A percentile compares a stretch with the other conserved stretches of the same genome.
Conservation (phyloP, 331 rosid genomes). For the Acacia pycnantha region DNA sequence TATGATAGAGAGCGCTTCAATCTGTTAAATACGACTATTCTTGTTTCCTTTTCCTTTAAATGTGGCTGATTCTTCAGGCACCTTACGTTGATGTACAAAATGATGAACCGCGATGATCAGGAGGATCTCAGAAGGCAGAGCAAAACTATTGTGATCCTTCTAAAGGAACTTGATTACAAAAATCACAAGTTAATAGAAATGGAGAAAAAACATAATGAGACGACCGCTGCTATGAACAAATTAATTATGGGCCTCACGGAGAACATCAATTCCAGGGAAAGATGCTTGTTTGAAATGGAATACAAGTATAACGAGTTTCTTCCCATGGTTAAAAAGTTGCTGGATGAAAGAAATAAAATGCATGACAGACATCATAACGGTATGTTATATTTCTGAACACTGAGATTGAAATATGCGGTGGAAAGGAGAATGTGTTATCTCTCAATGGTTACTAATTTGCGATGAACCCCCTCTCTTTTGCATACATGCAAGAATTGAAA, state of each 20-base stretch:
- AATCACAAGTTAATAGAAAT: conserved; percentile 28
- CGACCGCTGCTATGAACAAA: conserved; percentile 2
- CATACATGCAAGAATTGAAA: neutral
- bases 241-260: conserved; percentile 26
- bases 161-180: conserved; percentile 32
- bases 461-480: neutral
- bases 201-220: conserved; percentile 28
- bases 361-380: neutral
- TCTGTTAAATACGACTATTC: neutral
- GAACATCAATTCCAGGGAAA: conserved; percentile 22
- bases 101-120: conserved; percentile 15
- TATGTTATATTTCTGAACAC: conserved; percentile 11
- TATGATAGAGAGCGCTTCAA: neutral
- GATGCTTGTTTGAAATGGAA: conserved; percentile 30
- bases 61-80: conserved; percentile 10
- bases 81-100: conserved; percentile 22
- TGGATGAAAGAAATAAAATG: conserved; percentile 7
- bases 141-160: conserved; percentile 21
- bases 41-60: neutral
- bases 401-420: neutral
- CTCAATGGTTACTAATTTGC: neutral
- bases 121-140: conserved; percentile 18
- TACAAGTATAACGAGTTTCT: conserved; percentile 29
- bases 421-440: neutral
- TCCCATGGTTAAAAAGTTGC: conserved; percentile 7